Conservation (phyloP, 2,329 filamentous ascomycete genomes). For the Arthroderma sp. region DNA sequence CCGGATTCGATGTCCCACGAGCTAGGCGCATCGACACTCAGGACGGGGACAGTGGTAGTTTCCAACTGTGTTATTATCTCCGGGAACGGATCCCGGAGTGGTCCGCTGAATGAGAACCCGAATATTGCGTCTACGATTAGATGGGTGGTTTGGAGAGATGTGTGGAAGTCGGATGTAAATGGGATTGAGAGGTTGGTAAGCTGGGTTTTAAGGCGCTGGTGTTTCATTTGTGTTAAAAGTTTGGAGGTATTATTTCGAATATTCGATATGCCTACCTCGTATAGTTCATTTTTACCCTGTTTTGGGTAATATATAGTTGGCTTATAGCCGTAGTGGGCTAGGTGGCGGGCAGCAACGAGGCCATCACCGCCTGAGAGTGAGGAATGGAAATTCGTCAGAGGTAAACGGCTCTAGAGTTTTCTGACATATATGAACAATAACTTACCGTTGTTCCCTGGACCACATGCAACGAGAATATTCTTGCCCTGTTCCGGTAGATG, state of each 20-base stretch:
- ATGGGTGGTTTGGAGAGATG: constrained; percentile 54
- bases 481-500: constrained; percentile 62
- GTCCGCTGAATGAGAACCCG: constrained; percentile 84
- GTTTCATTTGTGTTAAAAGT: background rate
- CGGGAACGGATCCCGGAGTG: constrained; percentile 85
- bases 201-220: constrained; percentile 67
- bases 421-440: background rate
- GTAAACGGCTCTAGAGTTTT: no score
- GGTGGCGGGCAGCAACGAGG: constrained; percentile 81
- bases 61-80: constrained; percentile 66
- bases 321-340: constrained; percentile 81
- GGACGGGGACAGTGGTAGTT: constrained; percentile 59
- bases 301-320: constrained; percentile 90
- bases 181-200: constrained; percentile 69
- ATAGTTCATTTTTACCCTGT: constrained; percentile 77
- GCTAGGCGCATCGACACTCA: constrained; percentile 83
- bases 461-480: constrained; percentile 75
- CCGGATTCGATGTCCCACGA: constrained; percentile 89
- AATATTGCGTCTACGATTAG: constrained; percentile 90
- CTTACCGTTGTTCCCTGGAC: constrained; percentile 56
- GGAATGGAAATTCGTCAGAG: no score
- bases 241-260: background rate
- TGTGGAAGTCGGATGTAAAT: constrained; percentile 67
- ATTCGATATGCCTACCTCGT: constrained; percentile 46
- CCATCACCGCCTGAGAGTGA: constrained; percentile 64